Evolutionary conservation across 169 alveolate species (phyloP), one percentile per base, ranked within the genome.

Genomic region (Plasmodium relictum): DNA sequence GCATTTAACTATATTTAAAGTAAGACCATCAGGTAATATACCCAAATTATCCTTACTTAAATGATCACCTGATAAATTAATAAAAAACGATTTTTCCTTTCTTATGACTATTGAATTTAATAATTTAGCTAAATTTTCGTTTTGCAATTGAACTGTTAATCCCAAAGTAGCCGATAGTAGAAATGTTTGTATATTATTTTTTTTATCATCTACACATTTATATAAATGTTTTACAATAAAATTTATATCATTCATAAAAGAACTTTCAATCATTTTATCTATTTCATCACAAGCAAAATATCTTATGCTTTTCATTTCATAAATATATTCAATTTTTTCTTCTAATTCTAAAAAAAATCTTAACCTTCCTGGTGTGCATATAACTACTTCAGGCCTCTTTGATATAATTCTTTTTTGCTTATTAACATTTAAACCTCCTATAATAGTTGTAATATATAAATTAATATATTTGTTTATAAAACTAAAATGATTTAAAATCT

Each of bases 331-430:
- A 41, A 68, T 71, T 73, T 66, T 52, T 22, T 74, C 73, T 26
- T 72, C 89, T 68, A 37, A 62, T 52, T 91, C 88, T 48, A 93
- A 59, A 59, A 91, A 69, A 26, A 92, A 89, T 63, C 48, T 61
- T 66, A 94, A 56, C 50, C 95, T 80, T 37, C 96, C 96, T 4
- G 96, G 96, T 6, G 96, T 94, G 24, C 96, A 91, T 48, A 93
- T 83, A 52, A 94, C 37, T 10, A 92, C 68, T 62, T 92, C 94
- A 20, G 95, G 95, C 73, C 70, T 71, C 68, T 88, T 59, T 72
- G 90, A 50, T 58, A 88, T 26, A 12, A 62, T 22, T 78, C 88
- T 74, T 72, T 63, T 62, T 58, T 72, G 85, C 37, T 83, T 44
- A 24, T 85, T 45, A 88, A 72, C 22, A 59, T 91, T 52, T 73